phyloP scores from a whole-genome alignment of 179 eudicot genomes.

The Beta macrorhiza region DNA sequence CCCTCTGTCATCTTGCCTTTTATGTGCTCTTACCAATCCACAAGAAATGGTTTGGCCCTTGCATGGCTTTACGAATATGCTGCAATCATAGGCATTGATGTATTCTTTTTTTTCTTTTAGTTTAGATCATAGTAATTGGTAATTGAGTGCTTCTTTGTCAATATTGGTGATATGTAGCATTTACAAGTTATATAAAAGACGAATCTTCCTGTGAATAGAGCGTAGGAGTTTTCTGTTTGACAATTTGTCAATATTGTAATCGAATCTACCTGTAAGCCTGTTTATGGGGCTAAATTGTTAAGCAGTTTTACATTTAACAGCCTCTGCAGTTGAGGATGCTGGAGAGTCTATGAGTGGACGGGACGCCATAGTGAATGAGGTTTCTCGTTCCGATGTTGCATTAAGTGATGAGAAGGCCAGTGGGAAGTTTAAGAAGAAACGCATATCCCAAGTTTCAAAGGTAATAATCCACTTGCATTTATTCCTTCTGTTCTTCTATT shows the following conservation, averaged over 20 bases:
- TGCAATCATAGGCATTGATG: not conserved
- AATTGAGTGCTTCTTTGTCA: not conserved
- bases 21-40: not conserved
- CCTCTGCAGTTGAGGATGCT: conserved; percentile 30
- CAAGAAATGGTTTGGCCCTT: conserved; percentile 4
- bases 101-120: not conserved
- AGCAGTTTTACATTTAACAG: conserved; percentile 10
- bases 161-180: not conserved
- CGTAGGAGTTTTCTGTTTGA: conserved; percentile 9
- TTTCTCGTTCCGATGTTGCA: conserved; percentile 15
- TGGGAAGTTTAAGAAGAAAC: conserved; percentile 27
- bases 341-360: conserved; percentile 28
- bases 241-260: not conserved
- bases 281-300: not conserved
- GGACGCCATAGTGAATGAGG: conserved; percentile 23
- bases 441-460: conserved; percentile 31
- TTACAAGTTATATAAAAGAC: not conserved
- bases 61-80: not conserved
- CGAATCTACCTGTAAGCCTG: not conserved
- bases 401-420: conserved; percentile 20
- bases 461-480: conserved; percentile 8
- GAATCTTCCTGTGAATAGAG: not conserved
- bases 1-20: not conserved
- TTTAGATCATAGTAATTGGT: not conserved
- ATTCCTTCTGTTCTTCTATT: not conserved